Conservation (phyloP, 2,329 filamentous ascomycete genomes). For the Pyricularia sp. region DNA sequence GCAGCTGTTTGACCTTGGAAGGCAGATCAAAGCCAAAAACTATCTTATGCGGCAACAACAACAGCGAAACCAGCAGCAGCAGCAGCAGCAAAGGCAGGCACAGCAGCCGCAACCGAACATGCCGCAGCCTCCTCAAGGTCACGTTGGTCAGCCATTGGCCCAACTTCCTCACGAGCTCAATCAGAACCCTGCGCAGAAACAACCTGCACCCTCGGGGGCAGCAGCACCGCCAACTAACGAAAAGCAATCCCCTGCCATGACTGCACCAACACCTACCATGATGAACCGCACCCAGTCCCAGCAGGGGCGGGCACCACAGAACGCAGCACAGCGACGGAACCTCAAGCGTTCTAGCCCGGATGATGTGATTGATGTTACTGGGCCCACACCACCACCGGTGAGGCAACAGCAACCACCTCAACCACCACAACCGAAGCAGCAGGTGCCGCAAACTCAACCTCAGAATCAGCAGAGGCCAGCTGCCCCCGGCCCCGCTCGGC, state of each 20-base stretch:
- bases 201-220: conserved; percentile 23
- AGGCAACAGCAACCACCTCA: conserved; percentile 16
- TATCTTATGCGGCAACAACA: background rate
- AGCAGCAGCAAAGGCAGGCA: conserved; percentile 12
- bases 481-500: conserved; percentile 1
- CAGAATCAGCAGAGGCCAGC: background rate
- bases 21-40: background rate
- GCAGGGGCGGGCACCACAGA: conserved; percentile 32
- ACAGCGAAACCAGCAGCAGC: conserved; percentile 10
- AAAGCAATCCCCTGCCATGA: background rate
- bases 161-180: conserved; percentile 16
- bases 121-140: conserved; percentile 6
- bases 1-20: background rate
- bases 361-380: conserved; percentile 25
- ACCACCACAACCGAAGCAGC: conserved; percentile 16
- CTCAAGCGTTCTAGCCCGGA: conserved; percentile 42
- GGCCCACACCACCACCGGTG: conserved; percentile 12
- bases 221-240: conserved; percentile 17
- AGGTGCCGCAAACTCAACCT: background rate
- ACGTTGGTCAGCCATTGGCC: conserved; percentile 6
- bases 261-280: background rate
- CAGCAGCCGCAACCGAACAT: conserved; percentile 13
- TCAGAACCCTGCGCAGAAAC: conserved; percentile 20
- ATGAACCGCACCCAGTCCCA: conserved; percentile 12
- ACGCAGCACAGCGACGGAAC: conserved; percentile 32